Base-by-base conservation (phyloP, 108 stramenopile species). In the Nannochloropsis gaditana region DNA sequence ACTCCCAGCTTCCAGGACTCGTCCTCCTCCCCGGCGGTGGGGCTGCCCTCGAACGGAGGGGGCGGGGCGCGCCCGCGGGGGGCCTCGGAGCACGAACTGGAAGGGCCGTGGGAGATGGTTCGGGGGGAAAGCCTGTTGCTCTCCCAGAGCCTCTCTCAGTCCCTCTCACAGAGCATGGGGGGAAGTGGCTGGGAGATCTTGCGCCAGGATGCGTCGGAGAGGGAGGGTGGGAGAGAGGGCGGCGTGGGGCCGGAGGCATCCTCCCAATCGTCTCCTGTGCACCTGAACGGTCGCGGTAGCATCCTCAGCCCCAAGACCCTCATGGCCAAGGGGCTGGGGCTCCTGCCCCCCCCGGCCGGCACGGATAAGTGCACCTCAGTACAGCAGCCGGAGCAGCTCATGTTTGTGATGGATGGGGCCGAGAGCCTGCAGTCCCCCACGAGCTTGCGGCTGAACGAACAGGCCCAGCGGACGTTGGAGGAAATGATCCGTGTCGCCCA, bases 1-100 rank as follows among this genome's bases (percentile, higher is more conserved):
- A n/a, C 59, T 8, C 59, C 59, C 6, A 2, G 19, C 59, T 8
- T 73, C 59, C 59, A 73, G 59, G 59, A 73, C 59, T 73, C 59
- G 19, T 73, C 59, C 59, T 73, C 59, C 59, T 73, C 82, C 82
- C 19, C 82, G 9, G 82, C 43, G 21, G 82, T 82, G 82, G 82
- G 9, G 9, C 19, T 82, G 4, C 45, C 59, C 6, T 4, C 19
- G 59, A 73, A 73, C n/a, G 59, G 59, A 73, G 59, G 59, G n/a
- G 59, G 59, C 3, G 59, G 59, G 8, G 19, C 15, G n/a, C 59
- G 82, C 19, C 8, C 9, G 8, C 15, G 45, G 9, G 82, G 43
- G 3, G 9, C 21, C 19, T 45, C 82, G 19, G 45, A 82, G 9
- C 44, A 82, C 19, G 82, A 82, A 9, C 21, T 45, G 82, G 82